Evolutionary conservation across 1,284 basidiomycete genomes (phyloP).

Genomic region (Papiliotrema laurentii): DNA sequence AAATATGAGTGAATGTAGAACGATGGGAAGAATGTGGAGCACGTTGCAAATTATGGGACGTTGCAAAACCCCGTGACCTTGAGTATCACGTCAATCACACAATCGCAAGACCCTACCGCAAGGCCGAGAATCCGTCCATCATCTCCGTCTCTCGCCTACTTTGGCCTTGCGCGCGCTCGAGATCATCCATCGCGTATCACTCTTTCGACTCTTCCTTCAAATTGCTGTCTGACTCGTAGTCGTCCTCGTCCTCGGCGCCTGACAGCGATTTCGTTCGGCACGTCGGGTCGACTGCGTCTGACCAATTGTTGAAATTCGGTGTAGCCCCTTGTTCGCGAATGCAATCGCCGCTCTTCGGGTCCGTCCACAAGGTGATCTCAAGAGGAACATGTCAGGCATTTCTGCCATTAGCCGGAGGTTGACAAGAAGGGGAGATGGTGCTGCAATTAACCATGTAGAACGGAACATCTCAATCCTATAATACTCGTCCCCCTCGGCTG

Average conservation of each 20-base stretch:
- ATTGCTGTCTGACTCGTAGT: conserved; percentile 64
- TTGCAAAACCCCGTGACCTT: too few species aligned
- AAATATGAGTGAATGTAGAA: too few species aligned
- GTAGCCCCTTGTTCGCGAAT: conserved; percentile 85
- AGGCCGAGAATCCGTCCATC: conserved; percentile 91
- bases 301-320: conserved; percentile 74
- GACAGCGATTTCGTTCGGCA: conserved; percentile 38
- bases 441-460: conserved; percentile 50
- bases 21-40: too few species aligned
- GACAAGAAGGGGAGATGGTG: conserved; percentile 63
- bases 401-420: conserved; percentile 24
- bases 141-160: conserved; percentile 98
- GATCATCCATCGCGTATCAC: conserved; percentile 90
- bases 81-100: too few species aligned
- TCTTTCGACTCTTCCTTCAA: conserved; percentile 27
- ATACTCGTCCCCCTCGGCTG: conserved; percentile 93
- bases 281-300: conserved; percentile 28
- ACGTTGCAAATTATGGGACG: too few species aligned
- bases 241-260: conserved; percentile 45
- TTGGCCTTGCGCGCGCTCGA: conserved; percentile 87
- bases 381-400: conserved; percentile 82
- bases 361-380: conserved; percentile 99
- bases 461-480: conserved; percentile 79
- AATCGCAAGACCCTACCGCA: conserved; percentile 61
- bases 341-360: conserved; percentile 97